Conservation (phyloP, 331 rosid species). For the Spiraea crenata region DNA sequence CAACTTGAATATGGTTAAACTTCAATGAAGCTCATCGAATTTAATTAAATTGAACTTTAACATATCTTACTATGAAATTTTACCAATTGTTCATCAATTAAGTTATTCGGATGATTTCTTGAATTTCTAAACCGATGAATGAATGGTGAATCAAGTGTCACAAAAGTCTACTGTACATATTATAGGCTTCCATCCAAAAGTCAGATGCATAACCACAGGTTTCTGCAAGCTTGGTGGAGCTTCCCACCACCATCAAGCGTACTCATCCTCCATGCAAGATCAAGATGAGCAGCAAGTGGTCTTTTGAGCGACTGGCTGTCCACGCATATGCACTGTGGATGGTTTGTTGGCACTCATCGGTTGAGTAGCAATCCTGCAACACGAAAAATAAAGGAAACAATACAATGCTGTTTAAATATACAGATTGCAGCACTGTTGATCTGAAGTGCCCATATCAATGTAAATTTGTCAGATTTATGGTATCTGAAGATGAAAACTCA, state of each 20-base stretch:
- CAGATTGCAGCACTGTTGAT: neutral
- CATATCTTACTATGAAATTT: neutral
- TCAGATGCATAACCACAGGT: neutral
- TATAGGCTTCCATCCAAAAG: neutral
- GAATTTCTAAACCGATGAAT: neutral
- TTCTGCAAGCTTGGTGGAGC: neutral
- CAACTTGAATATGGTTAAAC: neutral
- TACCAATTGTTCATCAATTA: neutral
- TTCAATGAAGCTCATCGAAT: no score
- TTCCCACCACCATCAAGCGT: slow-evolving; percentile 2
- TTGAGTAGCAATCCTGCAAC: slow-evolving; percentile 60
- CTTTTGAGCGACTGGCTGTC: slow-evolving; percentile 56
- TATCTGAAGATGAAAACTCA: slow-evolving; percentile 5
- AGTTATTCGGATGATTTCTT: neutral
- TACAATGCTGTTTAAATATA: neutral
- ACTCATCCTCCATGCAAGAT: neutral
- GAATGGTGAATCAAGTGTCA: neutral
- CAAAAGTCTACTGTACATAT: slow-evolving; percentile 2
- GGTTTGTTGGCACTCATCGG: slow-evolving; percentile 56
- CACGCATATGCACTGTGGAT: slow-evolving; percentile 60
- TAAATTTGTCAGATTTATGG: neutral
- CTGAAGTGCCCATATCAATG: neutral
- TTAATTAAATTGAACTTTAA: neutral
- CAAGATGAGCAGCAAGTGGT: slow-evolving; percentile 28
- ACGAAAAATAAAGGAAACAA: neutral